A percentile compares a stretch with the other conserved stretches of the same genome.
Evolutionary conservation across 306 rosid genomes (phyloP).

Genomic region (Pueraria montana): DNA sequence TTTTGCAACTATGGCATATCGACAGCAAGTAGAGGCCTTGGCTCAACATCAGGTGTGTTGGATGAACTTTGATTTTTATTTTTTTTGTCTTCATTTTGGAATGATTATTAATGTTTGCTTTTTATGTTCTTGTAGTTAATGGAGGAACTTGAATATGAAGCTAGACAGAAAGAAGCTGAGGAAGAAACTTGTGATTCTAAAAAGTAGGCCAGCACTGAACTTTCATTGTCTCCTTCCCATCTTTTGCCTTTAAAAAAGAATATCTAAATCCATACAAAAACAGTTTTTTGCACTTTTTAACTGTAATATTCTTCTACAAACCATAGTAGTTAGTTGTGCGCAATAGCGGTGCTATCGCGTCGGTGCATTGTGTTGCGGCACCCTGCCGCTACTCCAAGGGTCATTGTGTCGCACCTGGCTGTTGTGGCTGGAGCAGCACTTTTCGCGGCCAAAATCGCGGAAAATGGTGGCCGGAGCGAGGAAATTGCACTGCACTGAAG

Average conservation of each 20-base stretch:
- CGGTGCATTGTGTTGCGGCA: not conserved
- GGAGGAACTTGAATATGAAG: conserved; percentile 95
- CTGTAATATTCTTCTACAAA: conserved; percentile 6
- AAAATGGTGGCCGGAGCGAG: not conserved
- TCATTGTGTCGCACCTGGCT: not conserved
- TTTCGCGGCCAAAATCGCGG: not conserved
- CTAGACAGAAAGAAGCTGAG: conserved; percentile 80
- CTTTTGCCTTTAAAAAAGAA: not conserved
- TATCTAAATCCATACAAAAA: conserved; percentile 4
- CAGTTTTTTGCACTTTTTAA: conserved; percentile 11
- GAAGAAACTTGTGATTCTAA: conserved; percentile 67
- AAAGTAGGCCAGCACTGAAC: conserved; percentile 66
- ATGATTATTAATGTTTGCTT: conserved; percentile 36
- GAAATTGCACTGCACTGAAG: not conserved
- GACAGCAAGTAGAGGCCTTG: conserved; percentile 96
- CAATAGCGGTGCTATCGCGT: not conserved
- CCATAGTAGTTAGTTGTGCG: not conserved
- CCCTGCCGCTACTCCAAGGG: not conserved
- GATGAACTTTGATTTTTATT: conserved; percentile 37
- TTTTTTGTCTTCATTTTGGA: conserved; percentile 20
- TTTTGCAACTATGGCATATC: conserved; percentile 96
- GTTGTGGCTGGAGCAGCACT: no score
- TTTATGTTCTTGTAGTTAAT: conserved; percentile 68
- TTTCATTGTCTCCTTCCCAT: not conserved
- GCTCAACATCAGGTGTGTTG: conserved; percentile 88